Conservation (phyloP, 1,139 yeast species). For the Suhomyces terraborum region DNA sequence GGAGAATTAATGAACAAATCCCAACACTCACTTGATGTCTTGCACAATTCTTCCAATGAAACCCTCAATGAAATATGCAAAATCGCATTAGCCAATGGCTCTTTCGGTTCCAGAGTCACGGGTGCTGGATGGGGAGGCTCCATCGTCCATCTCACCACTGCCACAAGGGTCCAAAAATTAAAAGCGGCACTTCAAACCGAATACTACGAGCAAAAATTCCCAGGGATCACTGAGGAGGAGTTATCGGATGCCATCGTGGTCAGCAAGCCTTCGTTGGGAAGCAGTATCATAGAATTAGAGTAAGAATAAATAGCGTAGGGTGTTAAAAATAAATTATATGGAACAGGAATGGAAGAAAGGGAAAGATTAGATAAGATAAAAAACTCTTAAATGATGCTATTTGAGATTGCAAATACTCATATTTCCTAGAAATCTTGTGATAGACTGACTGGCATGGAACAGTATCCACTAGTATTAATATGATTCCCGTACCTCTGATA, state of each 20-base stretch:
- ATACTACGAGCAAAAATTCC: conserved; percentile 54
- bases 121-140: conserved; percentile 89
- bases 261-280: conserved; percentile 62
- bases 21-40: conserved; percentile 52
- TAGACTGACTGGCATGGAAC: no score
- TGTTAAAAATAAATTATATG: no score
- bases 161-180: conserved; percentile 46
- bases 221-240: conserved; percentile 45
- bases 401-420: no score
- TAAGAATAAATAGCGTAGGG: no score
- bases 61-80: conserved; percentile 54
- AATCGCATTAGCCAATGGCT: conserved; percentile 57
- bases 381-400: no score
- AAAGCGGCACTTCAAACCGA: conserved; percentile 48
- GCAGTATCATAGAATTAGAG: conserved; percentile 39
- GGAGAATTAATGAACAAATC: conserved; percentile 63
- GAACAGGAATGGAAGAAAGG: neutral
- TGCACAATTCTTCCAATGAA: conserved; percentile 57
- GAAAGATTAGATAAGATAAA: no score
- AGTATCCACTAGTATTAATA: no score
- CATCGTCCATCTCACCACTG: conserved; percentile 61
- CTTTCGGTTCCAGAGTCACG: conserved; percentile 69
- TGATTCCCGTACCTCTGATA: no score
- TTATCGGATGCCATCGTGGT: conserved; percentile 56
- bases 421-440: no score